Conservation (phyloP, 257 asterid species). For the Jasminum sambac region DNA sequence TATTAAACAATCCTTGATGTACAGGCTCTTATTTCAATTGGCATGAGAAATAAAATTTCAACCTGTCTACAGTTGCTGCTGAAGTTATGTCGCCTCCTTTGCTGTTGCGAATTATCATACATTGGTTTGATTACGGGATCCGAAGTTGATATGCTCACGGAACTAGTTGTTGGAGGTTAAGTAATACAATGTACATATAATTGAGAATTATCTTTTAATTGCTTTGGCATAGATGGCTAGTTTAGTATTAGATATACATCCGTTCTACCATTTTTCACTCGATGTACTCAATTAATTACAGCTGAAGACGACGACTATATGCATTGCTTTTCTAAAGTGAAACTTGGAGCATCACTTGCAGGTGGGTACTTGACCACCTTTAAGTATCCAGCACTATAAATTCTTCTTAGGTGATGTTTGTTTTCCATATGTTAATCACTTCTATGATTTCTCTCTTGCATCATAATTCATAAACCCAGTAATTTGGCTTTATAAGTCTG, state of each 20-base stretch:
- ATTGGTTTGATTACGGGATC: conserved; percentile 61
- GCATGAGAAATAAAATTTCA: conserved; percentile 38
- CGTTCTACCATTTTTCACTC: conserved; percentile 15
- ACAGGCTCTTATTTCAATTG: conserved; percentile 79
- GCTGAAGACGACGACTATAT: conserved; percentile 50
- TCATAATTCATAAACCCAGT: conserved; percentile 47
- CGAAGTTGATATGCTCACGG: conserved; percentile 46
- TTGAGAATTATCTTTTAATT: not conserved
- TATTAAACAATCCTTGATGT: conserved; percentile 31
- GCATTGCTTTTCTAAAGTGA: conserved; percentile 73
- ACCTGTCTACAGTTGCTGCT: conserved; percentile 50
- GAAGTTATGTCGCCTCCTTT: conserved; percentile 60
- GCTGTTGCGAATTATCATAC: conserved; percentile 64
- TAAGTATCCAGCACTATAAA: not conserved
- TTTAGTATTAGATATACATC: conserved; percentile 9
- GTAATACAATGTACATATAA: conserved; percentile 15
- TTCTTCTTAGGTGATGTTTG: conserved; percentile 22
- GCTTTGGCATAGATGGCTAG: conserved; percentile 16
- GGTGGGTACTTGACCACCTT: conserved; percentile 42
- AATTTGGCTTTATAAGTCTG: conserved; percentile 73
- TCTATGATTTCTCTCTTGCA: conserved; percentile 21
- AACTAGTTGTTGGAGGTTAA: conserved; percentile 57
- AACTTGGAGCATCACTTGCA: conserved; percentile 78
- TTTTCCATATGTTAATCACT: conserved; percentile 23
- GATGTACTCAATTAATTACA: conserved; percentile 30